Conservation (phyloP, 768 basidiomycete genomes). For the Floccularia luteovirens region DNA sequence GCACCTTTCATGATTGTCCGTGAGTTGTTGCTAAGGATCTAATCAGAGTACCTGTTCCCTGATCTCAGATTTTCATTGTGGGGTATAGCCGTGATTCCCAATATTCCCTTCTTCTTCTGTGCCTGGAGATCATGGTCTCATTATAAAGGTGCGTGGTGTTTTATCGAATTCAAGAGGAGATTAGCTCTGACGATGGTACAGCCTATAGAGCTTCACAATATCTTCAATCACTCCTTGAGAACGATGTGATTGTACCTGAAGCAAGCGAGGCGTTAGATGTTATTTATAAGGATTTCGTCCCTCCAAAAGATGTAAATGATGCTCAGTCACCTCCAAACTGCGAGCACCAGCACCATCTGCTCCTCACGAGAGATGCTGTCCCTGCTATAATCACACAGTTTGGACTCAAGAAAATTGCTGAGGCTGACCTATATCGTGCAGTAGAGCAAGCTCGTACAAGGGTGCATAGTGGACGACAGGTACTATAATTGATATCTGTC, state of each 20-base stretch:
- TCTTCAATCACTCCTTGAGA: constrained; percentile 50
- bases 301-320: constrained; percentile 5
- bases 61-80: neutral
- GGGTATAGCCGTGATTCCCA: constrained; percentile 64
- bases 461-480: constrained; percentile 12
- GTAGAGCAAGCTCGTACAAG: constrained; percentile 47
- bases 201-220: constrained; percentile 69
- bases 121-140: constrained; percentile 83
- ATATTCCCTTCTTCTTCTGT: constrained; percentile 82
- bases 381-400: constrained; percentile 41
- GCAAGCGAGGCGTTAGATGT: constrained; percentile 46
- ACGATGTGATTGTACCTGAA: constrained; percentile 48
- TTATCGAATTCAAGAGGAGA: neutral
- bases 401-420: constrained; percentile 33
- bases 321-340: constrained; percentile 5
- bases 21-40: constrained; percentile 26
- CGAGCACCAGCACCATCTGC: constrained; percentile 19
- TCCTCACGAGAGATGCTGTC: constrained; percentile 48
- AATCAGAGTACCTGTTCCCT: neutral
- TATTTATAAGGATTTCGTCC: constrained; percentile 32
- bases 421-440: constrained; percentile 52
- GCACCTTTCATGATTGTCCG: constrained; percentile 74
- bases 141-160: constrained; percentile 48
- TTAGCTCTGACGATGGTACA: constrained; percentile 14
- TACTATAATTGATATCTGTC: no score